Conservation (phyloP, 139 green algal species). For the Eudorina sp. region DNA sequence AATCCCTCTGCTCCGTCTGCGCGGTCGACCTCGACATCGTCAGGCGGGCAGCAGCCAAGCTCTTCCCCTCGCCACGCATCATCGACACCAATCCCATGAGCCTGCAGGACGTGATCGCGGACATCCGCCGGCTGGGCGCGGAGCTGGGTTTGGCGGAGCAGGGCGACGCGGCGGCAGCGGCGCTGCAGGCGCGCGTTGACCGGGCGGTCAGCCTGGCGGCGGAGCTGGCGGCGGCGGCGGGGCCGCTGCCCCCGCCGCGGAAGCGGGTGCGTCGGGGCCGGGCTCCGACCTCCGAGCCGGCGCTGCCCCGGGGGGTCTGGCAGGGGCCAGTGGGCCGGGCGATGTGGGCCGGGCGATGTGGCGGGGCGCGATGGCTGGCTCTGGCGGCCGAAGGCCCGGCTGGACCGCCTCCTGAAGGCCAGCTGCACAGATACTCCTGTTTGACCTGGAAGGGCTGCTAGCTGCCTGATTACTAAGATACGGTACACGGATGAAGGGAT, state of each 20-base stretch:
- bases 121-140: conserved; percentile 25
- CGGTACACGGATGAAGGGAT: no score
- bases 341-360: no score
- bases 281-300: no score
- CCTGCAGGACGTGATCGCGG: conserved; percentile 70
- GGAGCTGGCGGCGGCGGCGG: conserved; percentile 34
- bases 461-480: no score
- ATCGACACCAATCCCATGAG: conserved; percentile 77
- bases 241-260: conserved; percentile 35
- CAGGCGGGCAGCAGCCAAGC: conserved; percentile 46
- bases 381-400: no score
- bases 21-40: conserved; percentile 76
- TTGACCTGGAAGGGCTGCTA: no score
- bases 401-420: no score
- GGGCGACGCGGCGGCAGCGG: conserved; percentile 44
- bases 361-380: no score
- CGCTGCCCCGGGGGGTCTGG: no score
- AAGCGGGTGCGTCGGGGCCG: background rate
- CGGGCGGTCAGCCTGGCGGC: conserved; percentile 10
- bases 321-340: no score
- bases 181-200: conserved; percentile 57
- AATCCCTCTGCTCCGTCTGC: conserved; percentile 68
- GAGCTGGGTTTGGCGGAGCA: conserved; percentile 55
- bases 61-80: conserved; percentile 55
- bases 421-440: no score